phyloP scores from a whole-genome alignment of 2,329 filamentous ascomycete genomes.

The Penicillium decumbens region DNA sequence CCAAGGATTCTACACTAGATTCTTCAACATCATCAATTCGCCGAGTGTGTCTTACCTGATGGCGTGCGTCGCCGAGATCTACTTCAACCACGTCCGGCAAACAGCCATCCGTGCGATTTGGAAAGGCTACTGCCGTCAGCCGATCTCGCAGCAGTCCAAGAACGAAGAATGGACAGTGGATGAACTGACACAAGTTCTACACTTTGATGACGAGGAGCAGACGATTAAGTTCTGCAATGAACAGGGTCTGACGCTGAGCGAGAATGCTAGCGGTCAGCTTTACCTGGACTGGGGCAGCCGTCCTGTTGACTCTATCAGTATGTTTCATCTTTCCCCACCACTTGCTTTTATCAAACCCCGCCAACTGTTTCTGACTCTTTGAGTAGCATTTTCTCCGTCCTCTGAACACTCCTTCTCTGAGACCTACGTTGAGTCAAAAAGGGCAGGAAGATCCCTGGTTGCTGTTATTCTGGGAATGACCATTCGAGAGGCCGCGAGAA shows the following conservation, averaged over 20 bases:
- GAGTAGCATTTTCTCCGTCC: constrained; percentile 39
- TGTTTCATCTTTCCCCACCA: not conserved
- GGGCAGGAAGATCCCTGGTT: constrained; percentile 51
- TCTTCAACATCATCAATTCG: constrained; percentile 56
- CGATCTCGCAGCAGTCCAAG: constrained; percentile 45
- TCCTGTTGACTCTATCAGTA: constrained; percentile 47
- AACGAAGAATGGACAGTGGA: constrained; percentile 55
- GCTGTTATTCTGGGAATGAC: constrained; percentile 55
- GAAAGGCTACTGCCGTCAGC: constrained; percentile 49
- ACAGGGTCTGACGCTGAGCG: constrained; percentile 50
- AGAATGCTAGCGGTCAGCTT: constrained; percentile 43
- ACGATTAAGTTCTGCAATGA: constrained; percentile 51
- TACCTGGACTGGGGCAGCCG: constrained; percentile 51
- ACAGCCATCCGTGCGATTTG: constrained; percentile 53
- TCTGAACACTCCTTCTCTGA: constrained; percentile 53
- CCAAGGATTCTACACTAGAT: constrained; percentile 55
- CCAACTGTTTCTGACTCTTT: not conserved
- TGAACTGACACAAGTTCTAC: constrained; percentile 49
- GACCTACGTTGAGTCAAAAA: constrained; percentile 55
- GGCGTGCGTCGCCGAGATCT: constrained; percentile 61
- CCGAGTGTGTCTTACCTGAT: constrained; percentile 56
- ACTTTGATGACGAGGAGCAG: constrained; percentile 54
- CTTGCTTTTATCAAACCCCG: not conserved
- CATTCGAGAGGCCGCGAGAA: constrained; percentile 48
- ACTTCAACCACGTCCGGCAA: constrained; percentile 56